Base-by-base conservation (phyloP, 208 protist genomes). In the Vickermania spadyakhi region DNA sequence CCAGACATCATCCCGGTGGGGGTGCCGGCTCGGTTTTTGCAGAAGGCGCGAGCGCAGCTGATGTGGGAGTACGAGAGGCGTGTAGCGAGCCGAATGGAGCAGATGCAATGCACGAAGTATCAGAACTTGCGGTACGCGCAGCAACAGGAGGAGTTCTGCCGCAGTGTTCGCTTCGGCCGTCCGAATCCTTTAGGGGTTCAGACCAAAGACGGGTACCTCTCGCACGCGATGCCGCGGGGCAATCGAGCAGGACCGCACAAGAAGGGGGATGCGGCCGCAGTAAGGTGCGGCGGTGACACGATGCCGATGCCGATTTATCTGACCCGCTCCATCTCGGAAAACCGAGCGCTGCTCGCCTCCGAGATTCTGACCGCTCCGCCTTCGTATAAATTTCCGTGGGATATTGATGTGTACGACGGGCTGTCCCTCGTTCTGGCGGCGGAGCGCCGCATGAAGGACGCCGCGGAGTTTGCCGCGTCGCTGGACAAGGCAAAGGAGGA, bases 351-450 rank as follows among this genome's bases (percentile, higher is more conserved):
- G 21, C 53, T 25, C 42, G 21, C 59, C 5, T 29, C 13, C 52
- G 1, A 25, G 29, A 64, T 36, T 1, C n/a, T 21, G 25, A 5
- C 21, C 13, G 51, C 5, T 27, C 52, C 62, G 1, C 51, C 41
- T 18, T 1, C 27, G 3, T 70, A 74, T 42, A 45, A 22, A 5
- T 30, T 36, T 2, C 66, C 58, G 54, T 84, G 77, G 77, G 70
- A 79, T 14, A 23, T 73, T 26, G 77, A 84, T 54, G 50, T 84
- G 27, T 75, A 61, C 64, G 77, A 84, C 42, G 66, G 73, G 11
- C 60, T 84, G 25, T n/a, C 58, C 13, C 25, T 72, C n/a, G 54
- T 60, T n/a, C 58, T 62, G 28, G 13, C 22, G 31, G 68, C 52
- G 56, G 56, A 14, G 31, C 31, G 14, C 49, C 72, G 29, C 60